These are phyloP conservation scores for Didymellaceae sp. DNA, from an alignment of 2,329 filamentous ascomycete genomes.

Conservation along the genomic window DNA sequence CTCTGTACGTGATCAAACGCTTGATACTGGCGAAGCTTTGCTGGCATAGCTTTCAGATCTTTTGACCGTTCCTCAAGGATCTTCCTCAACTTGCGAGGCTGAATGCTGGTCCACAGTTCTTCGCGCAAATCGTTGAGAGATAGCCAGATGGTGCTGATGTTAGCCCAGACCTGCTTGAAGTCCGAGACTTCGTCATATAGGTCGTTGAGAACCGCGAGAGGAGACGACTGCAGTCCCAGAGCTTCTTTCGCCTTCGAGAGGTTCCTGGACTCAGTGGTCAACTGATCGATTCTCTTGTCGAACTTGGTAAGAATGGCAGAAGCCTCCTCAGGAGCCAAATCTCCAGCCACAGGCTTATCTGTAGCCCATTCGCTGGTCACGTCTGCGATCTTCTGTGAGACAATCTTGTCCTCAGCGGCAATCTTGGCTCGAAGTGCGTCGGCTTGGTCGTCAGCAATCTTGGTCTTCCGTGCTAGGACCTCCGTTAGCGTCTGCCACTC, in stretches of 20 bases:
- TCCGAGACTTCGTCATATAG: slow-evolving; percentile 96
- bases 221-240: slow-evolving; percentile 81
- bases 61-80: slow-evolving; percentile 73
- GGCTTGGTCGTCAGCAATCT: slow-evolving; percentile 94
- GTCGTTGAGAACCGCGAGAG: slow-evolving; percentile 80
- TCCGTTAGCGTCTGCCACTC: slow-evolving; percentile 96
- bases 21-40: slow-evolving; percentile 97
- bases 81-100: slow-evolving; percentile 88
- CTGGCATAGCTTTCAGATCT: slow-evolving; percentile 69
- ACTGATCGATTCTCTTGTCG: slow-evolving; percentile 80
- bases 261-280: slow-evolving; percentile 90
- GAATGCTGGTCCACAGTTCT: slow-evolving; percentile 91
- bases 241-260: slow-evolving; percentile 97
- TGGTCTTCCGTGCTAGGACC: slow-evolving; percentile 87
- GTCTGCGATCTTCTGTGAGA: slow-evolving; percentile 85
- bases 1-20: slow-evolving; percentile 99
- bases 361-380: slow-evolving; percentile 90
- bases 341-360: slow-evolving; percentile 95
- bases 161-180: slow-evolving; percentile 98
- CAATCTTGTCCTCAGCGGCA: slow-evolving; percentile 87
- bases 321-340: slow-evolving; percentile 87
- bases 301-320: slow-evolving; percentile 82
- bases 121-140: slow-evolving; percentile 93
- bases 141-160: slow-evolving; percentile 93
- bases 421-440: slow-evolving; percentile 96